Evolutionary conservation across 1,284 basidiomycete genomes (phyloP), one percentile per base, ranked within the genome.

Genomic region (Rhodotorula sp.): DNA sequence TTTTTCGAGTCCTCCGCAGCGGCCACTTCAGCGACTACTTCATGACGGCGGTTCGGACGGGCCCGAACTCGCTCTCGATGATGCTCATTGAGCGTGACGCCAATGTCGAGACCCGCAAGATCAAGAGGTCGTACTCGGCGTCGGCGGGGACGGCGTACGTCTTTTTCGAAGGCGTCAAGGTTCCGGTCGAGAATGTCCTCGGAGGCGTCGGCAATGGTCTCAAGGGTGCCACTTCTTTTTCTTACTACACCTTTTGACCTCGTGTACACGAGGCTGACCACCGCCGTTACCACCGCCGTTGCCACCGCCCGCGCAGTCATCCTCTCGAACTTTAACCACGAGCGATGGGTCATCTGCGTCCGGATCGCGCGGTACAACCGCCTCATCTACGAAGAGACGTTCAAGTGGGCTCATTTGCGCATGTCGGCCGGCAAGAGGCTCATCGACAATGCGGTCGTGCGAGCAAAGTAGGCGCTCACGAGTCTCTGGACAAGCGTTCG

Each of bases 61-160:
- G 81, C n/a, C 79, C 81, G 39, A 79, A 81, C 52, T 79, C 81
- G 57, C 80, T 82, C 47, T 80, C 80, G 64, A 80, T 83, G 74
- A 76, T 83, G 70, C 77, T 80, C 66, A 80, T 83, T 65, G 70
- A 71, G n/a, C 80, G 81, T 4, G 82, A 82, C 59, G 81, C 91
- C 43, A 34, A 54, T 51, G 88, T 97, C 49, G 87, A 90, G 79
- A 96, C 93, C 5, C 90, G 89, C 79, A 86, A 85, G 56, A 93
- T 97, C 83, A 92, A 92, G 82, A 93, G 91, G 0, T 87, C 59
- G 21, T 71, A 78, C 65, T 77, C 76, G 18, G 47, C 69, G 18
- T 90, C 91, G 3, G 91, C 91, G 14, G 86, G 86, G 91, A 93
- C 81, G 1, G 65, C 68, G 10, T 93, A 88, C 80, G 65, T 67